phyloP scores from a whole-genome alignment of 1,284 basidiomycete genomes.

The Microbotryum violaceum region DNA sequence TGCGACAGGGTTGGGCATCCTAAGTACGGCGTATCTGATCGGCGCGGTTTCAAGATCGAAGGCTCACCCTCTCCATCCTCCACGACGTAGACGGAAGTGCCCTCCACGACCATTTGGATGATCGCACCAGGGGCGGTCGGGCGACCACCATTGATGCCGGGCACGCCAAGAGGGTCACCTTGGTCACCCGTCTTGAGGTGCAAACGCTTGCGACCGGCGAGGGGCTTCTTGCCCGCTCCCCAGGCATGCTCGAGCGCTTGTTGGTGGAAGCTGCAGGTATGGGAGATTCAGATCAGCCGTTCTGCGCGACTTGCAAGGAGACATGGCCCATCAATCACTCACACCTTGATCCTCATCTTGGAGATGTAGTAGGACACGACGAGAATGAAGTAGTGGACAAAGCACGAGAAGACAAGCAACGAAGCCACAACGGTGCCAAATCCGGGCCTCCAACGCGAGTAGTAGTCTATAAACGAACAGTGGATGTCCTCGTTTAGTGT shows the following conservation, averaged over 20 bases:
- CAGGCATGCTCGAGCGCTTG: slow-evolving; percentile 36
- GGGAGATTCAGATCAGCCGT: too few relatives aligned
- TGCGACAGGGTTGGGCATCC: background rate
- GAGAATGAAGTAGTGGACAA: slow-evolving; percentile 70
- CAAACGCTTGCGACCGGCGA: slow-evolving; percentile 20
- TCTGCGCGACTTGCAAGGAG: background rate
- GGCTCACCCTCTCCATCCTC: slow-evolving; percentile 35
- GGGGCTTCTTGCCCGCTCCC: slow-evolving; percentile 30
- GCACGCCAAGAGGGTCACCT: slow-evolving; percentile 24
- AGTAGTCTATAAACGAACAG: slow-evolving; percentile 69
- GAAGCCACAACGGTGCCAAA: slow-evolving; percentile 68
- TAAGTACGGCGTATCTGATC: background rate
- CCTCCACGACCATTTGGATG: slow-evolving; percentile 36
- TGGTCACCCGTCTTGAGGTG: slow-evolving; percentile 33
- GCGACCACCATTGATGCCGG: slow-evolving; percentile 21
- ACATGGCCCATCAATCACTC: background rate
- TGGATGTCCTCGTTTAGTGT: background rate
- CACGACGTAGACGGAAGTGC: slow-evolving; percentile 35
- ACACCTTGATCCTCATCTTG: slow-evolving; percentile 51
- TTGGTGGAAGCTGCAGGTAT: slow-evolving; percentile 30
- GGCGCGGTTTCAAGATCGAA: background rate
- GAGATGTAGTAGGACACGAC: slow-evolving; percentile 67
- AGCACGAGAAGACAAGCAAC: slow-evolving; percentile 62
- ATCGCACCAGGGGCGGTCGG: slow-evolving; percentile 25
- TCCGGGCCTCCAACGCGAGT: slow-evolving; percentile 83